Evolutionary conservation across 306 rosid genomes (phyloP).

Genomic region (Cucumis sativus): Cucumber_9930_V3 NC_026659.2:25068501-25069000

Average conservation of each 20-base stretch:
- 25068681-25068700: not conserved
- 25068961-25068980: conserved; percentile 56
- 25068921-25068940: conserved; percentile 70
- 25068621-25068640: not conserved
- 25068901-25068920: conserved; percentile 50
- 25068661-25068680: not conserved
- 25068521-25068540: too few relatives aligned
- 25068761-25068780: conserved; percentile 46
- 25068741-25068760: not conserved
- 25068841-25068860: conserved; percentile 60
- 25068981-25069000: conserved; percentile 55
- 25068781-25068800: conserved; percentile 56
- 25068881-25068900: conserved; percentile 55
- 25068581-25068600: not conserved
- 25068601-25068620: not conserved
- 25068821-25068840: conserved; percentile 60
- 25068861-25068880: conserved; percentile 56
- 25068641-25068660: not conserved
- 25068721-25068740: not conserved
- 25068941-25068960: conserved; percentile 66
- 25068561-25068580: not conserved
- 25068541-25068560: not conserved
- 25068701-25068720: not conserved
- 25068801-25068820: conserved; percentile 44
- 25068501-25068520: too few relatives aligned